A percentile compares a stretch with the other conserved stretches of the same genome.
These are phyloP conservation scores for Stentor coeruleus DNA, from an alignment of 73 alveolate genomes.

Conservation along the genomic window DNA sequence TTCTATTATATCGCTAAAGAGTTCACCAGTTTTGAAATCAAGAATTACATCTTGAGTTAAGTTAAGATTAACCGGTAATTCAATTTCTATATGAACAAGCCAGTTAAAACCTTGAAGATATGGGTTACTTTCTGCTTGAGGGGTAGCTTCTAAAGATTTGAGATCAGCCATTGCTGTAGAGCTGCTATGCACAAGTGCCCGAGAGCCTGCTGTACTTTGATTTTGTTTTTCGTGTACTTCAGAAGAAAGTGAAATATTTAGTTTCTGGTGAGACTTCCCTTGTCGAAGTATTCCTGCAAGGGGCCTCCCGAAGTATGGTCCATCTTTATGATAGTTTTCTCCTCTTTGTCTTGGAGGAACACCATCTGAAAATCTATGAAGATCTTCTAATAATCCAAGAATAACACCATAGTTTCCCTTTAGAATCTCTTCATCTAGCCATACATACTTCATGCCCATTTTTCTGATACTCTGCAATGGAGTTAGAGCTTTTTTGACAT, in stretches of 20 bases:
- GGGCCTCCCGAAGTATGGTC: conserved; percentile 55
- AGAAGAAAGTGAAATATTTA: not conserved
- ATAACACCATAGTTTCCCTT: conserved; percentile 42
- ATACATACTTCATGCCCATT: conserved; percentile 56
- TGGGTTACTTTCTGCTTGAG: not conserved
- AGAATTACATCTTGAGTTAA: not conserved
- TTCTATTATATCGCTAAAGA: not conserved
- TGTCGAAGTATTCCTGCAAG: not conserved
- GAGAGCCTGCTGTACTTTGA: not conserved
- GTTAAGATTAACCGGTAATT: not conserved
- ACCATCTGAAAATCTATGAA: conserved; percentile 64
- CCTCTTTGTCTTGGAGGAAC: conserved; percentile 55
- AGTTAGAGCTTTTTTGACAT: conserved; percentile 45
- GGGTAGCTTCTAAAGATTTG: not conserved
- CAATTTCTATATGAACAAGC: not conserved
- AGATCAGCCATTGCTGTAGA: not conserved
- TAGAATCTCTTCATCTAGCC: conserved; percentile 53
- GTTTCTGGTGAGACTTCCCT: conserved; percentile 1
- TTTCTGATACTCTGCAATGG: conserved; percentile 34
- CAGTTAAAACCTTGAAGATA: not conserved
- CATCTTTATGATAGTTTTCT: conserved; percentile 44
- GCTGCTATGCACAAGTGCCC: not conserved
- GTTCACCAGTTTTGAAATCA: not conserved
- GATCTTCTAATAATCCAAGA: conserved; percentile 60
- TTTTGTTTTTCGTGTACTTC: not conserved